phyloP scores from a whole-genome alignment of 164 flowering plant genomes.

The Vitis amurensis region DNA sequence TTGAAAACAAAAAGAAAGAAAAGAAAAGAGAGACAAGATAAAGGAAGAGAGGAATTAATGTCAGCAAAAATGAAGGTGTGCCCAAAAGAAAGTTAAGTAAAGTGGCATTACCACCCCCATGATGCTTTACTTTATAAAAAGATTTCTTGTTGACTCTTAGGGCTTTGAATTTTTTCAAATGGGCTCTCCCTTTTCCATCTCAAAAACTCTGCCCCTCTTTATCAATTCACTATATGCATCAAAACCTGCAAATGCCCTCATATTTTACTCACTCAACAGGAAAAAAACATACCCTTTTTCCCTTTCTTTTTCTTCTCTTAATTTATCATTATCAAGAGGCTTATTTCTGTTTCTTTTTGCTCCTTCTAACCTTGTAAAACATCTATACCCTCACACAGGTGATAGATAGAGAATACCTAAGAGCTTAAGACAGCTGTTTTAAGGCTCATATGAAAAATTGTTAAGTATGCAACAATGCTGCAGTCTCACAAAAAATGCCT shows the following conservation, averaged over 20 bases:
- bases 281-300: no score
- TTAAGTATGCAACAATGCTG: no score
- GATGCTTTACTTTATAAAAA: conserved; percentile 24
- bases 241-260: background rate
- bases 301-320: no score
- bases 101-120: conserved; percentile 3
- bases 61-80: conserved; percentile 2
- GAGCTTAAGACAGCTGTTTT: no score
- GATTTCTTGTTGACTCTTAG: conserved; percentile 11
- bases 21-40: background rate
- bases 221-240: background rate
- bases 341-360: no score
- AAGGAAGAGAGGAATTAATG: background rate
- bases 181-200: background rate
- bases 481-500: no score
- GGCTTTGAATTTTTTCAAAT: conserved; percentile 6
- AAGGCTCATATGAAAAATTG: no score
- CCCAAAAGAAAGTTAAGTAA: conserved; percentile 14
- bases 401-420: no score
- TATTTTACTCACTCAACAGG: no score
- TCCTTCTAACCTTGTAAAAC: no score
- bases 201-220: background rate
- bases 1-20: background rate
- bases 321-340: no score
- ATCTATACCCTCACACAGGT: no score